Evolutionary conservation across 2,329 filamentous ascomycete genomes (phyloP), one percentile per base, ranked within the genome.

Genomic region (Fusarium poae): DNA sequence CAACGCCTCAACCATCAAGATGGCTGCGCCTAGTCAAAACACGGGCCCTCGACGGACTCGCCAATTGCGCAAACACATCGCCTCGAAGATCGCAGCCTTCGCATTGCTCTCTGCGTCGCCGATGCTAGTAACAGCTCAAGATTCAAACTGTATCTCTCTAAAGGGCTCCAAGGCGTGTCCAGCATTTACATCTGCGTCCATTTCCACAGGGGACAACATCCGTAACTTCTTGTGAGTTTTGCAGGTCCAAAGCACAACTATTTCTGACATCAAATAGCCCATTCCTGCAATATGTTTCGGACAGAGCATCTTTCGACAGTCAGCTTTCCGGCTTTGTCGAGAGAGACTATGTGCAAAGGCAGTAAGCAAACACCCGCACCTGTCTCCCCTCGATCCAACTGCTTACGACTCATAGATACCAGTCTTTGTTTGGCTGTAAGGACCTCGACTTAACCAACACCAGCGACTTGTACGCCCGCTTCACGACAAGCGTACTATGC

Each of bases 401-500:
- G 23, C 72, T 75, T 9, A 75, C 57, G 16, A 12, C 25, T 32
- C 29, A 3, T 60, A 98, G 95, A 83, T 99, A 95, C 80, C 86
- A 92, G 78, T 84, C 86, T 54, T 83, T 93, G 48, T 87, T 99
- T 68, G 95, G 95, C 57, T 99, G 96, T 78, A 85, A 87, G 48
- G 86, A 87, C 66, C 84, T 97, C 74, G 88, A 96, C 75, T 86
- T 94, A 58, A 88, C 88, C 57, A 92, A 97, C 77, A 91, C 93
- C 6, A 91, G 88, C 71, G 86, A 91, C 74, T 88, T 94, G 75
- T 99, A 99, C 80, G 95, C 96, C 49, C 91, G 96, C 73, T 99
- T 95, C 81, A 97, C 95, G 7, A 96, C 89, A 46, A 96, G 92
- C 65, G 91, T 97, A 68, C 86, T 99, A 69, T 99, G 96, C 85